A percentile compares a stretch with the other conserved stretches of the same genome.
Evolutionary conservation across 345 rosid species (phyloP).

Genomic region (Eucalyptus tenuipes): DNA sequence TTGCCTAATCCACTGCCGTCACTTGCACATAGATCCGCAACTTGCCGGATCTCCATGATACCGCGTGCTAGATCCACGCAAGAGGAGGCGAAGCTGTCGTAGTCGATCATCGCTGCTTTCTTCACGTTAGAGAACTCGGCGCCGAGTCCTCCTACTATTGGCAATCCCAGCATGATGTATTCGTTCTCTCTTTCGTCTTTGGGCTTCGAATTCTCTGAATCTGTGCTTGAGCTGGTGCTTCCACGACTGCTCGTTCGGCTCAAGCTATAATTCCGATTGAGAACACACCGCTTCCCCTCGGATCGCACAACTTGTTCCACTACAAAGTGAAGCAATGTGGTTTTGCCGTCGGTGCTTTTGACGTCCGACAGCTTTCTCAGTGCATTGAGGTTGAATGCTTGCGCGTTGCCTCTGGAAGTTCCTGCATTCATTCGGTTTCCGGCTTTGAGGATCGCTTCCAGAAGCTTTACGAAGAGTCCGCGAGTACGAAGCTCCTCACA

Average conservation of each 20-base stretch:
- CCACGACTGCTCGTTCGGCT: slow-evolving; percentile 16
- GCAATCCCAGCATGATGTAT: slow-evolving; percentile 56
- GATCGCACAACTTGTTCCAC: slow-evolving; percentile 71
- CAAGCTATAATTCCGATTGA: slow-evolving; percentile 29
- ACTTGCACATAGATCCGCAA: slow-evolving; percentile 9
- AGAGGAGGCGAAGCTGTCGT: slow-evolving; percentile 24
- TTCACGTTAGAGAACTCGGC: slow-evolving; percentile 61
- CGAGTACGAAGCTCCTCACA: slow-evolving; percentile 64
- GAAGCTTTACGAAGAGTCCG: slow-evolving; percentile 70
- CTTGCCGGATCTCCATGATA: slow-evolving; percentile 18
- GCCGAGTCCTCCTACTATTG: slow-evolving; percentile 64
- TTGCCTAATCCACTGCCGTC: slow-evolving; percentile 25
- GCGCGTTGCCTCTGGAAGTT: slow-evolving; percentile 82
- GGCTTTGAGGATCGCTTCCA: slow-evolving; percentile 89
- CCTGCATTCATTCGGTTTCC: slow-evolving; percentile 95
- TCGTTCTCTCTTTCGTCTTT: slow-evolving; percentile 57
- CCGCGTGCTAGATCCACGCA: slow-evolving; percentile 32
- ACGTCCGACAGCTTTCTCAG: slow-evolving; percentile 79
- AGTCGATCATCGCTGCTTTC: slow-evolving; percentile 72
- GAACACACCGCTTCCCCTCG: slow-evolving; percentile 66
- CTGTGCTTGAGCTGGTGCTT: slow-evolving; percentile 5
- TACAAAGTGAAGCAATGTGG: slow-evolving; percentile 76
- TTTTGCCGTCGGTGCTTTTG: slow-evolving; percentile 69
- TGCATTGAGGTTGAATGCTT: slow-evolving; percentile 64
- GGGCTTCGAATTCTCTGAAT: background rate